These are phyloP conservation scores for Castanea mollissima DNA, from an alignment of 306 rosid genomes.

Conservation along the genomic window DNA sequence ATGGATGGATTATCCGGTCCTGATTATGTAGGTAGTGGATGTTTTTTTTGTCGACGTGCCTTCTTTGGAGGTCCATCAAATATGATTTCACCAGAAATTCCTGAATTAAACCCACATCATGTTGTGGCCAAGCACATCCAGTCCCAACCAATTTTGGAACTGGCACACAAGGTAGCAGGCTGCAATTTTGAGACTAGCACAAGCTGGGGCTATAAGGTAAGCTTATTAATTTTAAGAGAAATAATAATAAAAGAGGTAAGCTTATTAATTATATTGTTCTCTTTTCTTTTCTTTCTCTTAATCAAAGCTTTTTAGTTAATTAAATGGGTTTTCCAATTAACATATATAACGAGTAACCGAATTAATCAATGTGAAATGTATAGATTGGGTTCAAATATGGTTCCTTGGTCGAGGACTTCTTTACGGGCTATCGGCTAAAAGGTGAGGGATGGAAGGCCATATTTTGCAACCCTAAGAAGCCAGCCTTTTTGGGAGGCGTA, in stretches of 20 bases:
- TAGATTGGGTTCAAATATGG: conserved; percentile 47
- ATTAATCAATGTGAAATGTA: too few relatives aligned
- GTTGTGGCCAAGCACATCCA: conserved; percentile 27
- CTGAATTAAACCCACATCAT: conserved; percentile 12
- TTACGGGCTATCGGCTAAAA: conserved; percentile 21
- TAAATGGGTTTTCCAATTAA: too few relatives aligned
- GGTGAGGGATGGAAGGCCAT: conserved; percentile 39
- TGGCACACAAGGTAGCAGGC: conserved; percentile 31
- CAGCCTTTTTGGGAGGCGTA: conserved; percentile 35
- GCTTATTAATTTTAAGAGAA: not conserved
- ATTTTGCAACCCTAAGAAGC: conserved; percentile 37
- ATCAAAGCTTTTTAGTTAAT: too few relatives aligned
- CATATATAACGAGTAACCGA: too few relatives aligned
- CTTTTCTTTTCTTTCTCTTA: too few relatives aligned
- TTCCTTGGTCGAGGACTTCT: conserved; percentile 37
- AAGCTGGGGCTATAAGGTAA: conserved; percentile 48
- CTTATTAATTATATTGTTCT: too few relatives aligned
- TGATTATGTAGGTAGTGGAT: conserved; percentile 30
- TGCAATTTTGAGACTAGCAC: conserved; percentile 30
- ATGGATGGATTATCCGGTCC: conserved; percentile 40
- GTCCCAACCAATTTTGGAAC: conserved; percentile 1
- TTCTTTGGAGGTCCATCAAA: conserved; percentile 40
- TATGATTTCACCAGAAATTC: conserved; percentile 15
- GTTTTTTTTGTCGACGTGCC: conserved; percentile 34
- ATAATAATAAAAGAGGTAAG: too few relatives aligned